Conservation (phyloP, 208 protist species). For the Trypanosoma grayi region DNA sequence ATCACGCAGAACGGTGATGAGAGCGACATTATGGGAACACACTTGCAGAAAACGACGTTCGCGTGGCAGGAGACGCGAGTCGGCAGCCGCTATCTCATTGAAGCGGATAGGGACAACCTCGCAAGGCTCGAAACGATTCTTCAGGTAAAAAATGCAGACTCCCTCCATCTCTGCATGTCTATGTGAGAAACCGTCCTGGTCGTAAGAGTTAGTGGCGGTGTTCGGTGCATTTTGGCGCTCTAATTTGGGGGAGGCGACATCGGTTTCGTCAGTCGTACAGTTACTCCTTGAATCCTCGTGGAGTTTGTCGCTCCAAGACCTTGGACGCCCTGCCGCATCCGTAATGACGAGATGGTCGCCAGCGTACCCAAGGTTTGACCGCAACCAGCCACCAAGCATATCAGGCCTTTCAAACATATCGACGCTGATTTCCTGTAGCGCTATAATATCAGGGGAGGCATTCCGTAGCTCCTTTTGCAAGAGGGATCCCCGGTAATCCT, state of each 20-base stretch:
- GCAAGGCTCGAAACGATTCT: slow-evolving; percentile 52
- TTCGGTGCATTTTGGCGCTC: not conserved
- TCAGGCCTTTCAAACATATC: slow-evolving; percentile 48
- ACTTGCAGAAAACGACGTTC: slow-evolving; percentile 69
- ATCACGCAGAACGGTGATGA: slow-evolving; percentile 74
- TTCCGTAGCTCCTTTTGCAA: slow-evolving; percentile 58
- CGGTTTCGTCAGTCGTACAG: not conserved
- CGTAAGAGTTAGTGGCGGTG: not conserved
- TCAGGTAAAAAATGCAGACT: slow-evolving; percentile 71
- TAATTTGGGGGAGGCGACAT: not conserved
- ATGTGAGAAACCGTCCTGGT: slow-evolving; percentile 3
- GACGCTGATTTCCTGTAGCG: slow-evolving; percentile 77
- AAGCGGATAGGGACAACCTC: slow-evolving; percentile 65
- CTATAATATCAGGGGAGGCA: slow-evolving; percentile 56
- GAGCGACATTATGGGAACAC: slow-evolving; percentile 81
- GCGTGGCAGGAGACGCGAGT: slow-evolving; percentile 43
- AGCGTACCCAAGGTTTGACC: slow-evolving; percentile 37
- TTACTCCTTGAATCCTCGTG: not conserved
- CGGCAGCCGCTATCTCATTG: slow-evolving; percentile 62
- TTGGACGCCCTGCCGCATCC: slow-evolving; percentile 41
- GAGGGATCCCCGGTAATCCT: slow-evolving; percentile 70
- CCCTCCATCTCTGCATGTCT: slow-evolving; percentile 74
- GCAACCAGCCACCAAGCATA: slow-evolving; percentile 54
- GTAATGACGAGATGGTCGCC: slow-evolving; percentile 80
- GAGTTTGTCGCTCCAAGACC: slow-evolving; percentile 14